A percentile compares a stretch with the other conserved stretches of the same genome.
Evolutionary conservation across 139 green algal species (phyloP).

Genomic region (Volvox africanus): DNA sequence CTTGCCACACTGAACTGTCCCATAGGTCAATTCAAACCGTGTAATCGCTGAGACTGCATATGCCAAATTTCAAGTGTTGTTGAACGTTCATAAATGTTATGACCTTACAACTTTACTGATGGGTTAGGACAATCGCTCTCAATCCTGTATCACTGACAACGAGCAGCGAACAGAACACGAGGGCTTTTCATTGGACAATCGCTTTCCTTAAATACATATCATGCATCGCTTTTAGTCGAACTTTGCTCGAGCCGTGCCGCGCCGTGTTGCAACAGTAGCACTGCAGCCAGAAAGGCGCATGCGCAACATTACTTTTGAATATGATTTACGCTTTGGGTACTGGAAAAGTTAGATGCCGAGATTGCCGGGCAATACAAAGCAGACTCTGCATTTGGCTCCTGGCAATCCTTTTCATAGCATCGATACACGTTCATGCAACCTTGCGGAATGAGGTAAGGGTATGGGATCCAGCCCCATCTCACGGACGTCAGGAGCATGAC

Average conservation of each 20-base stretch:
- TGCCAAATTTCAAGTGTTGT: neutral
- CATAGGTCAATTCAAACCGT: slow-evolving; percentile 1
- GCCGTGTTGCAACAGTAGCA: neutral
- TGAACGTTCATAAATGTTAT: neutral
- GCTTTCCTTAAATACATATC: neutral
- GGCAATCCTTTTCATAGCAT: neutral
- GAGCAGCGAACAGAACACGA: neutral
- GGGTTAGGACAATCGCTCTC: neutral
- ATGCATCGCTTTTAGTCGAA: neutral
- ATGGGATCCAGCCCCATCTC: neutral
- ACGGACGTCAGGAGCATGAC: neutral
- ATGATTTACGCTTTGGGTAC: neutral
- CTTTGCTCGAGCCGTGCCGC: neutral
- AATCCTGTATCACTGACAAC: neutral
- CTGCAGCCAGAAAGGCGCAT: neutral
- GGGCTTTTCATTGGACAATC: neutral
- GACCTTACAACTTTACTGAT: neutral
- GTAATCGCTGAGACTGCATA: neutral
- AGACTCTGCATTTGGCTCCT: neutral
- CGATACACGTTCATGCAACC: neutral
- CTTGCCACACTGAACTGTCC: neutral
- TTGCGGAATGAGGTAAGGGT: neutral
- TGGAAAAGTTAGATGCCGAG: neutral
- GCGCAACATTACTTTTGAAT: neutral
- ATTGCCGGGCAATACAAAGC: neutral